A percentile compares a stretch with the other conserved stretches of the same genome.
Evolutionary conservation across 2,329 filamentous ascomycete species (phyloP).

Genomic region (Tolypocladium inflatum): DNA sequence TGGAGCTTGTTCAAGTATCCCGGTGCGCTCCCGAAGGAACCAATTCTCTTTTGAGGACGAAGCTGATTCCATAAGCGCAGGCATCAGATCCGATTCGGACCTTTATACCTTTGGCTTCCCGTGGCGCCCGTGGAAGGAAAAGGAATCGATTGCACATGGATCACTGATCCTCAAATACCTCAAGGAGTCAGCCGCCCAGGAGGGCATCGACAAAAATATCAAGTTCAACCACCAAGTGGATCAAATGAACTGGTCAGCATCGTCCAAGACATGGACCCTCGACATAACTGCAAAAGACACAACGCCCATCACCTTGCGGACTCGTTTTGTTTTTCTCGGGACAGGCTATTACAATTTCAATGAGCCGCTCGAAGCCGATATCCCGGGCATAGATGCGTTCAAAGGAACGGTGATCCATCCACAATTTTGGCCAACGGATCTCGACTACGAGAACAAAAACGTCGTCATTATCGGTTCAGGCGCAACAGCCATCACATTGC

Average conservation of each 20-base stretch:
- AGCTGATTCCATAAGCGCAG: conserved; percentile 13
- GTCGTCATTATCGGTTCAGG: conserved; percentile 65
- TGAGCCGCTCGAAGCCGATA: conserved; percentile 44
- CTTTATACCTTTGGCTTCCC: conserved; percentile 51
- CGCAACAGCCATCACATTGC: conserved; percentile 65
- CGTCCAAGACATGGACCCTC: conserved; percentile 43
- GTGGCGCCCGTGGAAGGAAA: conserved; percentile 58
- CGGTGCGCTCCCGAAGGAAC: no score
- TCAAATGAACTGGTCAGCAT: conserved; percentile 39
- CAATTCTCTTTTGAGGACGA: no score
- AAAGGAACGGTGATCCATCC: conserved; percentile 55
- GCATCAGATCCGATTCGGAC: conserved; percentile 54
- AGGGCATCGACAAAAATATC: conserved; percentile 32
- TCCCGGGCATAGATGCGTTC: conserved; percentile 58
- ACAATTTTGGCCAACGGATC: conserved; percentile 62
- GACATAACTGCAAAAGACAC: conserved; percentile 21
- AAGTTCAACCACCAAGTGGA: conserved; percentile 36
- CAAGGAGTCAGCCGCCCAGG: conserved; percentile 32
- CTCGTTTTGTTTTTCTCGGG: conserved; percentile 49
- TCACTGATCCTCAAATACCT: conserved; percentile 41
- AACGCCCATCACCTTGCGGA: conserved; percentile 15
- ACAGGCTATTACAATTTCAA: conserved; percentile 62
- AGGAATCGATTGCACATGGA: conserved; percentile 39
- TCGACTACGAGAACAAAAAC: conserved; percentile 54
- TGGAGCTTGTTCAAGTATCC: conserved; percentile 69